phyloP scores from a whole-genome alignment of 202 grass and related monocot species.

The Digitaria exilis region DNA sequence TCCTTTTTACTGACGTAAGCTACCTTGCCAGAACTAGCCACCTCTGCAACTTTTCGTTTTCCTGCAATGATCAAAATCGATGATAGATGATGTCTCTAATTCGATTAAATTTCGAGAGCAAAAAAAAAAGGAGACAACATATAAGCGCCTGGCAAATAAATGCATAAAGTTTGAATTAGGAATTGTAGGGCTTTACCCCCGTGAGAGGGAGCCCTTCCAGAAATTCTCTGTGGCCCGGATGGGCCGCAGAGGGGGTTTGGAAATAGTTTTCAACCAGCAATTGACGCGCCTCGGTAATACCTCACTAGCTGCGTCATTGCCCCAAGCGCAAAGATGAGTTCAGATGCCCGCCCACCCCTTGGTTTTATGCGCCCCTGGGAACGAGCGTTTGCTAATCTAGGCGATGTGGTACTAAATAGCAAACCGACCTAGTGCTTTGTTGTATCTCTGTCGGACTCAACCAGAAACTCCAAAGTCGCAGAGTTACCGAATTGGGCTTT shows the following conservation, averaged over 20 bases:
- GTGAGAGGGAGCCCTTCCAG: constrained; percentile 25
- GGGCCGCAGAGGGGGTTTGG: constrained; percentile 3
- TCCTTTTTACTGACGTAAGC: constrained; percentile 82
- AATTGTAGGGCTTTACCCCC: constrained; percentile 15
- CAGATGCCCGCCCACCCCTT: neutral
- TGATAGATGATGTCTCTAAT: no score
- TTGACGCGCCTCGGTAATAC: constrained; percentile 21
- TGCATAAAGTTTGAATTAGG: neutral
- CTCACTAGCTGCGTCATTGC: constrained; percentile 33
- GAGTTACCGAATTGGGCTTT: neutral
- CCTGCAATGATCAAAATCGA: no score
- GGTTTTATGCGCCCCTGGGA: neutral
- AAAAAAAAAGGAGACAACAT: neutral
- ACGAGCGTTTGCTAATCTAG: neutral
- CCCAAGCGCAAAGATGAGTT: constrained; percentile 24
- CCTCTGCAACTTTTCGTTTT: no score
- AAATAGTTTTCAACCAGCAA: constrained; percentile 36
- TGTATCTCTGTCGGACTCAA: neutral
- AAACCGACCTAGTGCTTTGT: neutral
- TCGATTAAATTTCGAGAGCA: neutral
- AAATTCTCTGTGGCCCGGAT: neutral
- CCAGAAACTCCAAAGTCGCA: neutral
- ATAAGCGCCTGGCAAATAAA: neutral
- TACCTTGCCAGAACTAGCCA: neutral
- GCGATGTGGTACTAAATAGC: neutral